Conservation (phyloP, 1,284 basidiomycete genomes). For the Apiotrichum porosum region DNA sequence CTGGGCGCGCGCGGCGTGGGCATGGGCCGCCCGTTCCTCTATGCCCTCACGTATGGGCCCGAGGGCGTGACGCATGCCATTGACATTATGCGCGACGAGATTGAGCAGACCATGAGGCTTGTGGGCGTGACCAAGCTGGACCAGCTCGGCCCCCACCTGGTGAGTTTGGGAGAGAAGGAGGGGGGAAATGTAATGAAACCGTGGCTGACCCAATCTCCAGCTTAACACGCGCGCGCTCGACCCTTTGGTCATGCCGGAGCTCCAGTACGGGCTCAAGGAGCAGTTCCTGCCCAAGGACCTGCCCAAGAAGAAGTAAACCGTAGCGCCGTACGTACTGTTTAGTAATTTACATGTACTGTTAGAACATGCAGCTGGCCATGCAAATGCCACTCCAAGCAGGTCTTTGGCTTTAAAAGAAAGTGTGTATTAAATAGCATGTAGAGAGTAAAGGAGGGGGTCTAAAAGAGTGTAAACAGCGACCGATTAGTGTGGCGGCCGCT, state of each 20-base stretch:
- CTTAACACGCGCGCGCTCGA: slow-evolving; percentile 37
- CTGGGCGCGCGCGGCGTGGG: slow-evolving; percentile 52
- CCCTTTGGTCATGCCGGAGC: slow-evolving; percentile 19
- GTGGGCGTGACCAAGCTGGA: slow-evolving; percentile 66
- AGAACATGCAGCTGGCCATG: too few species aligned
- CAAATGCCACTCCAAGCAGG: too few species aligned
- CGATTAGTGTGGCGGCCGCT: too few species aligned
- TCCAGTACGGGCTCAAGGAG: slow-evolving; percentile 24
- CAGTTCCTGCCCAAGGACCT: slow-evolving; percentile 7
- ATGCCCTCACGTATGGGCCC: slow-evolving; percentile 44
- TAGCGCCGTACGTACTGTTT: too few species aligned
- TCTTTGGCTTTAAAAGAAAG: too few species aligned
- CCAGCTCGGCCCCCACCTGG: slow-evolving; percentile 46
- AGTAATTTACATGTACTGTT: too few species aligned
- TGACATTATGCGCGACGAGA: slow-evolving; percentile 69
- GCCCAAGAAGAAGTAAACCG: slow-evolving; percentile 7
- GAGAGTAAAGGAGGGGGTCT: too few species aligned
- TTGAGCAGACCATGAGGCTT: slow-evolving; percentile 70
- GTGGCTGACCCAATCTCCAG: slow-evolving; percentile 6
- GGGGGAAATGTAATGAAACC: background rate
- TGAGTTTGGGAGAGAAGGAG: too few species aligned
- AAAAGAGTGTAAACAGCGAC: too few species aligned
- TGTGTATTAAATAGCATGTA: too few species aligned
- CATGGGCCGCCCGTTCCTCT: slow-evolving; percentile 51
- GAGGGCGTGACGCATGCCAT: slow-evolving; percentile 50